A percentile compares a stretch with the other conserved stretches of the same genome.
Conservation (phyloP, 805 yeast species). For the Debaryomyces castellii region DNA sequence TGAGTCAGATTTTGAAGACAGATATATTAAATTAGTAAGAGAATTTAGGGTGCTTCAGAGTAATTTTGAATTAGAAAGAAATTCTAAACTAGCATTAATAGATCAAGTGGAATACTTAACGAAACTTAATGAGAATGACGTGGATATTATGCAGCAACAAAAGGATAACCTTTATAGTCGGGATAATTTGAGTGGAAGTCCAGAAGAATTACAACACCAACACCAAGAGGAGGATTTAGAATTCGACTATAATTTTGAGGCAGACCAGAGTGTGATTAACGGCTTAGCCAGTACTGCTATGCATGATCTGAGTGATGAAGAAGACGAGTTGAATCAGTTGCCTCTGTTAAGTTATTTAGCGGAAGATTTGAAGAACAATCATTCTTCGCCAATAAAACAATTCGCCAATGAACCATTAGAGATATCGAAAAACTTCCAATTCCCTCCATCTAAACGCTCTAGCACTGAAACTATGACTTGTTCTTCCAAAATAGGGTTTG, state of each 20-base stretch:
- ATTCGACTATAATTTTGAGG: slow-evolving; percentile 3
- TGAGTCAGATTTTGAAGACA: slow-evolving; percentile 16
- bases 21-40: slow-evolving; percentile 29
- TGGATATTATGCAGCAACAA: neutral
- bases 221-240: slow-evolving; percentile 13
- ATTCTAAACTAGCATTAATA: slow-evolving; percentile 50
- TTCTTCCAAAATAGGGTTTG: neutral
- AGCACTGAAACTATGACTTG: slow-evolving; percentile 3
- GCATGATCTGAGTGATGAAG: slow-evolving; percentile 21
- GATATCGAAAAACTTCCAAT: slow-evolving; percentile 22
- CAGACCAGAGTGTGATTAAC: slow-evolving; percentile 1
- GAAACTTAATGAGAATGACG: slow-evolving; percentile 26
- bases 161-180: neutral
- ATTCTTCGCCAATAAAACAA: slow-evolving; percentile 28
- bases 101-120: slow-evolving; percentile 54
- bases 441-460: slow-evolving; percentile 14
- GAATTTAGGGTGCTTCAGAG: slow-evolving; percentile 44
- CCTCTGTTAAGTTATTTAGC: slow-evolving; percentile 22
- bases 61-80: slow-evolving; percentile 53
- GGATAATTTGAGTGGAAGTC: neutral
- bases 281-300: slow-evolving; percentile 10
- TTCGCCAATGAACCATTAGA: slow-evolving; percentile 18
- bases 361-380: slow-evolving; percentile 19
- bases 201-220: slow-evolving; percentile 2
- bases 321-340: slow-evolving; percentile 8